phyloP scores from a whole-genome alignment of 768 basidiomycete genomes.

The Mycena rosella region DNA sequence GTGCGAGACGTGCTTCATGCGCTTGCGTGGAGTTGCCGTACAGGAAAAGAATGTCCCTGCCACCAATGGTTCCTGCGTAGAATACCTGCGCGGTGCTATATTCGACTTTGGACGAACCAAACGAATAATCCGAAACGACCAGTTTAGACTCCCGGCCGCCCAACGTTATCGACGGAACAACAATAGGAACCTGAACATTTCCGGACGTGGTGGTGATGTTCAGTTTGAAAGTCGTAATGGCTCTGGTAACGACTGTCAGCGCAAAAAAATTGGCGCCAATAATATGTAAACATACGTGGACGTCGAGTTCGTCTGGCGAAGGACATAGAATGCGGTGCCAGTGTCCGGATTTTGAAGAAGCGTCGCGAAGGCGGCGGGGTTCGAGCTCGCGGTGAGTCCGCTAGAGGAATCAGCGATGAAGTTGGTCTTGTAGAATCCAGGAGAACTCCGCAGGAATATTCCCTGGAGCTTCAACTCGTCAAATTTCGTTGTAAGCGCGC shows the following conservation, averaged over 20 bases:
- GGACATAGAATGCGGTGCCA: conserved; percentile 74
- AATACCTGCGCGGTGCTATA: conserved; percentile 84
- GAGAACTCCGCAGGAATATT: conserved; percentile 83
- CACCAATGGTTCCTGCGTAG: conserved; percentile 72
- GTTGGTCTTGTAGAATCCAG: conserved; percentile 85
- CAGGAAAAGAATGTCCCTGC: conserved; percentile 73
- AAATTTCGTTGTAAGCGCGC: conserved; percentile 76
- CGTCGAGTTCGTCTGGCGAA: conserved; percentile 75
- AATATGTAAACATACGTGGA: conserved; percentile 64
- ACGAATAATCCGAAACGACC: conserved; percentile 78
- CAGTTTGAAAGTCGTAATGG: conserved; percentile 67
- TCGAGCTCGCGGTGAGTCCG: conserved; percentile 56
- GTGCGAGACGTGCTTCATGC: conserved; percentile 64
- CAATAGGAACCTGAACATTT: conserved; percentile 66
- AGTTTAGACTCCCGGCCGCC: conserved; percentile 81
- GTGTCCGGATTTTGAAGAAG: conserved; percentile 78
- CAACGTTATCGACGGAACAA: conserved; percentile 67
- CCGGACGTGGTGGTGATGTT: conserved; percentile 68
- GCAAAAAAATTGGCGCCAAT: background rate
- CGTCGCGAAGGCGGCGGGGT: conserved; percentile 68
- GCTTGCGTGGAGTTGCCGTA: conserved; percentile 68
- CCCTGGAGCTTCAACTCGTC: conserved; percentile 84
- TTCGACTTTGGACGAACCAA: conserved; percentile 70
- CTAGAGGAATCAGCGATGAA: conserved; percentile 74
- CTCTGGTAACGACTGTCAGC: conserved; percentile 46